phyloP scores from a whole-genome alignment of 2,329 filamentous ascomycete genomes.

The Chalara sp. region DNA sequence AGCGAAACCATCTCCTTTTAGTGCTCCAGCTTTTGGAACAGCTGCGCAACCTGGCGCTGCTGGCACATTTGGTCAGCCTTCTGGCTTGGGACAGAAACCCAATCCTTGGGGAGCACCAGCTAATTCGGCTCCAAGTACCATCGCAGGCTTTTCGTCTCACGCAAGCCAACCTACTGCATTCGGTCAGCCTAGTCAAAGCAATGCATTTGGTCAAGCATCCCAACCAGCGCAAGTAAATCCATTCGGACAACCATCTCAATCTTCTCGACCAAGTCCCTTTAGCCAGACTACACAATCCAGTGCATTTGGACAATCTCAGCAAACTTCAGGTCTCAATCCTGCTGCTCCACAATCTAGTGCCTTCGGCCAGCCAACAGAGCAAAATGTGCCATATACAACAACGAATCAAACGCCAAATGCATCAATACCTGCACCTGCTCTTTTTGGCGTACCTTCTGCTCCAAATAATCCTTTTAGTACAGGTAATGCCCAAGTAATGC shows the following conservation, averaged over 20 bases:
- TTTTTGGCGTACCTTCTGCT: too few relatives aligned
- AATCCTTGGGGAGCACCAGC: constrained; percentile 18
- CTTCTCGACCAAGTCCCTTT: not conserved
- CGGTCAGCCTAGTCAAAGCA: not conserved
- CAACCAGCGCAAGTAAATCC: not conserved
- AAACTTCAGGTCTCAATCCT: not conserved
- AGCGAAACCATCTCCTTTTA: constrained; percentile 27
- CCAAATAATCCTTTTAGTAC: too few relatives aligned
- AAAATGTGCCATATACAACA: not conserved
- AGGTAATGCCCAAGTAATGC: too few relatives aligned
- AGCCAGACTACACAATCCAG: not conserved
- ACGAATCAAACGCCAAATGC: not conserved
- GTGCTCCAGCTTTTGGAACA: constrained; percentile 4
- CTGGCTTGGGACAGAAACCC: constrained; percentile 28
- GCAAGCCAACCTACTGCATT: constrained; percentile 12
- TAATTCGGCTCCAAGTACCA: not conserved
- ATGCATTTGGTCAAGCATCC: constrained; percentile 5
- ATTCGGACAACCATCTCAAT: not conserved
- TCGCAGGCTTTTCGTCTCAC: constrained; percentile 7
- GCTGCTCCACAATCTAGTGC: not conserved
- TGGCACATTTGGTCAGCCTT: constrained; percentile 30
- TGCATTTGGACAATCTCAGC: not conserved
- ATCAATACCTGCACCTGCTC: not conserved
- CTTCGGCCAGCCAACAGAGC: not conserved
- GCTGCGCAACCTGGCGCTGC: constrained; percentile 7